Conservation (phyloP, 345 rosid genomes). For the Eucalyptus regnans region DNA sequence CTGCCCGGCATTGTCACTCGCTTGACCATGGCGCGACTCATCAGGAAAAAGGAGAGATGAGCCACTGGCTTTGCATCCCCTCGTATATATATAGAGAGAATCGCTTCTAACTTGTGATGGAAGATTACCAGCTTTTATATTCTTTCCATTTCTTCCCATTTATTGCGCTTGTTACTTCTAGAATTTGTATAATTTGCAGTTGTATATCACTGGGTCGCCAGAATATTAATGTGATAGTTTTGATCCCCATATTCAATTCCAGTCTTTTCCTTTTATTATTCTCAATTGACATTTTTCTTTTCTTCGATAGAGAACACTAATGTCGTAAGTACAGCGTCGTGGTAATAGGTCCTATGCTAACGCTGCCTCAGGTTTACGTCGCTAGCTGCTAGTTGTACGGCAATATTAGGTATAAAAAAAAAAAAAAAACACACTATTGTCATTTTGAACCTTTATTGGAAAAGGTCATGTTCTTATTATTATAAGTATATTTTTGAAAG, state of each 20-base stretch:
- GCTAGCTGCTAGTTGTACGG: no score
- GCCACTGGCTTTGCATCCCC: background rate
- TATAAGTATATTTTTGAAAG: background rate
- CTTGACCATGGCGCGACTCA: background rate
- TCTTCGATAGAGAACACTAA: background rate
- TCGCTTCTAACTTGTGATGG: background rate
- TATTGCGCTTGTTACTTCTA: background rate
- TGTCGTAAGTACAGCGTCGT: no score
- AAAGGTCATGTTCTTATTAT: fast-evolving
- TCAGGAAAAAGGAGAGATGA: background rate
- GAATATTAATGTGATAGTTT: background rate
- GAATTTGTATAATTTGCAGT: background rate
- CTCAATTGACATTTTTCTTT: background rate
- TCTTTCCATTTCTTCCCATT: background rate
- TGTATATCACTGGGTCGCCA: background rate
- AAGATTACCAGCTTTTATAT: background rate
- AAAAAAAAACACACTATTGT: no score
- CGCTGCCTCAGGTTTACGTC: no score
- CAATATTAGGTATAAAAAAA: no score
- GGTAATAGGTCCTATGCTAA: no score
- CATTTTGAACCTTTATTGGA: background rate
- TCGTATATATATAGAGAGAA: background rate
- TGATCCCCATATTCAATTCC: background rate
- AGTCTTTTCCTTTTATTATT: background rate
- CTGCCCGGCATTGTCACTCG: background rate